Evolutionary conservation across 371 early-diverging fungal species (phyloP), one percentile per base, ranked within the genome.

Genomic region (Entomophthora muscae): DNA sequence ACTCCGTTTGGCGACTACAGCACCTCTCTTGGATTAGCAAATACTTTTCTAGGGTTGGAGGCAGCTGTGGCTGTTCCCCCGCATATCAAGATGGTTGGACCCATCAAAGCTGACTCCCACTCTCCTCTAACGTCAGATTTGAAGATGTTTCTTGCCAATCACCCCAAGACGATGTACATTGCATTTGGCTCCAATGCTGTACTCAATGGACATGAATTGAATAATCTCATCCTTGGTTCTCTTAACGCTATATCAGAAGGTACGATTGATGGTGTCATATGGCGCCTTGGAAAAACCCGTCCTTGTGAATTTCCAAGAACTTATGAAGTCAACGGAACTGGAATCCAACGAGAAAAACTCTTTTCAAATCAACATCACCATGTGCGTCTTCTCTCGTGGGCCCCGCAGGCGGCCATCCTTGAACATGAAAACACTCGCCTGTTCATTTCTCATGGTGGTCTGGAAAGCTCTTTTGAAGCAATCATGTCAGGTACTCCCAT

Each of bases 361-460:
- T n/a, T n/a, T n/a, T n/a, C n/a, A n/a, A n/a, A n/a, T n/a, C n/a
- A n/a, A n/a, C n/a, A n/a, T n/a, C n/a, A n/a, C n/a, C 10, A 5
- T 26, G 57, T 23, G 64, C 64, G 28, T 57, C 64, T 21, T 57
- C 55, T 33, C n/a, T n/a, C n/a, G n/a, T n/a, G n/a, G n/a, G n/a
- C n/a, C n/a, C n/a, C n/a, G n/a, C n/a, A n/a, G n/a, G 29, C 27
- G 1, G 29, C 56, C 2, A 31, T 64, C 10, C 42, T 64, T 12
- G 51, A 64, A 21, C 64, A 64, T 64, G 24, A 32, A 7, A 27
- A 52, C 27, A 56, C 42, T 1, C 30, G 27, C 23, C 17, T 64
- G 27, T 64, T 64, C 28, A 32, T 64, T 10, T 56, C 57, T 56
- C 64, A 64, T 57, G 52, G 64, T 33, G 64, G 64, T 57, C 3